Base-by-base conservation (phyloP, 169 alveolate species). In the Neospora caninum region DNA sequence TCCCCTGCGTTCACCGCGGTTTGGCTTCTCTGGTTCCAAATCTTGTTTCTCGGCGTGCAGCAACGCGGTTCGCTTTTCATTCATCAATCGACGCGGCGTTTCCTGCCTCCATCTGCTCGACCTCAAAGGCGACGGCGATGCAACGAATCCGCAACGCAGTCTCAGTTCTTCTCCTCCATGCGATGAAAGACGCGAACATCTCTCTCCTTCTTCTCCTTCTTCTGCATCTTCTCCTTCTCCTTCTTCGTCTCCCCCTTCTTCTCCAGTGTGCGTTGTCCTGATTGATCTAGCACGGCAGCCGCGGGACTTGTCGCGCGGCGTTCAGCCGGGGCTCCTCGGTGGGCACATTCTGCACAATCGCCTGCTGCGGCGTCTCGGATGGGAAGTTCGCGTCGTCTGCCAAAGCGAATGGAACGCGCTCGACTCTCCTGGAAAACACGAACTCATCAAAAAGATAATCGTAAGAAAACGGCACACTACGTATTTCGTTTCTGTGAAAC, bases 291-390 rank as follows among this genome's bases (percentile, higher is more conserved):
- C 89, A 4, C 53, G 89, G 13, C 89, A 82, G 89, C 89, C 89
- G 69, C 53, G 89, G 16, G 89, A 43, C 64, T 7, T 38, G 43
- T 39, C n/a, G 9, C 89, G 67, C 69, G 67, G 4, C 38, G 20
- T 43, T 38, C 89, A 6, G 64, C 69, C 69, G 67, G 38, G 69
- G 13, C 34, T 42, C 22, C n/a, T 82, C 36, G 89, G 89, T 6
- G 89, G 89, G 36, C 89, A 82, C 36, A 9, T 38, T 34, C 31
- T 82, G 89, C 89, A 82, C 67, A 82, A 82, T 36, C 89, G 89
- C 20, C 89, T 82, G 67, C 89, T 82, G 89, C 2, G 41, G 41
- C 31, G 67, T 4, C 64, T 82, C 41, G 89, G 89, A 64, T 82
- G 89, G 89, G 25, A 41, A 13, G 69, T 42, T 16, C 41, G 39